Evolutionary conservation across 1,139 yeast genomes (phyloP).

Genomic region (Groenewaldozyma auringiensis): DNA sequence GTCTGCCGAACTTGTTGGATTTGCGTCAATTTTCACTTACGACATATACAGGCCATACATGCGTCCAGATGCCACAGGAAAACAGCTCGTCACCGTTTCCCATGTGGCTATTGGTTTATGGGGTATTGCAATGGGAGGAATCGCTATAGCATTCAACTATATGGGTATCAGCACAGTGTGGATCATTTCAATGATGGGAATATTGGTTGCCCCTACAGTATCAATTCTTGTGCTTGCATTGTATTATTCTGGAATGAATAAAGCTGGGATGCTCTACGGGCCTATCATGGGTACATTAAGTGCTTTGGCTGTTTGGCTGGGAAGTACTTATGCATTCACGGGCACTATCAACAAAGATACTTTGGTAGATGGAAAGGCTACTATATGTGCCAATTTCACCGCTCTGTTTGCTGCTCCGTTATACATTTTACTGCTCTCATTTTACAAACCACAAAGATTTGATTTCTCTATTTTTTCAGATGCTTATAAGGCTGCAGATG

Average conservation of each 20-base stretch:
- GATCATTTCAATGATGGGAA: constrained; percentile 75
- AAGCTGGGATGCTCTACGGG: constrained; percentile 34
- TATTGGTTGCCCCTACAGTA: constrained; percentile 69
- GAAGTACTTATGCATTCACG: constrained; percentile 28
- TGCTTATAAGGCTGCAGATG: constrained; percentile 58
- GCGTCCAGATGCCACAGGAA: constrained; percentile 68
- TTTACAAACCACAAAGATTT: constrained; percentile 57
- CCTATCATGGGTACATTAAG: constrained; percentile 40
- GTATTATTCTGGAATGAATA: constrained; percentile 57
- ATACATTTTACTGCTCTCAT: constrained; percentile 56
- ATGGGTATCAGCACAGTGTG: constrained; percentile 81
- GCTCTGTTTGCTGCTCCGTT: constrained; percentile 65
- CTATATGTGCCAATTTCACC: constrained; percentile 77
- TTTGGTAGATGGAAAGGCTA: constrained; percentile 67
- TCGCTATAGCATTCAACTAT: constrained; percentile 71
- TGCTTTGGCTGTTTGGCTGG: constrained; percentile 44
- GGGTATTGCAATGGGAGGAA: constrained; percentile 67
- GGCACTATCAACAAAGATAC: constrained; percentile 38
- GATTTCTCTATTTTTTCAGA: constrained; percentile 56
- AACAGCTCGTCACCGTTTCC: constrained; percentile 55
- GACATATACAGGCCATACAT: constrained; percentile 72
- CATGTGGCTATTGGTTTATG: constrained; percentile 55
- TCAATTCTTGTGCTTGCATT: constrained; percentile 63
- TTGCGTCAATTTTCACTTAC: constrained; percentile 72
- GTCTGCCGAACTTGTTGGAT: constrained; percentile 73